Percentiles rank a stretch among this genome's conserved stretches.
Conservation (phyloP, 257 asterid species). For the Phtheirospermum japonicum region DNA sequence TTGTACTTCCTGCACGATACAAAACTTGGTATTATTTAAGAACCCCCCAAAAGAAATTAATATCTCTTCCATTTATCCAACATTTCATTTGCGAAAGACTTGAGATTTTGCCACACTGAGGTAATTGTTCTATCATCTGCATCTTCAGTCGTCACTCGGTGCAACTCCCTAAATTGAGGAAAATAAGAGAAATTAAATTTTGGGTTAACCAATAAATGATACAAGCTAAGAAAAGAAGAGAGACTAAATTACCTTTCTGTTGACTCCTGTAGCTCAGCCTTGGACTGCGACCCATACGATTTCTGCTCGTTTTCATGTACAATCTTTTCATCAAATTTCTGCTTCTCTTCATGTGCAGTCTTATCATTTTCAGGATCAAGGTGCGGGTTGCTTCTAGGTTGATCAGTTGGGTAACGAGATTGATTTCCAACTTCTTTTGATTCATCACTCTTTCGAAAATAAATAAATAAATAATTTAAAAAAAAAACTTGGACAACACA, state of each 20-base stretch:
- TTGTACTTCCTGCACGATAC: conserved; percentile 6
- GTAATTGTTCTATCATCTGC: conserved; percentile 38
- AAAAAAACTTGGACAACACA: conserved; percentile 16
- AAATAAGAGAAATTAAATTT: conserved; percentile 1
- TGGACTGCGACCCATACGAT: conserved; percentile 27
- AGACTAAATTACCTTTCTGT: conserved; percentile 42
- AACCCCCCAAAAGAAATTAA: conserved; percentile 26
- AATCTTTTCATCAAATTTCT: conserved; percentile 30
- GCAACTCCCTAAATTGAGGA: conserved; percentile 37
- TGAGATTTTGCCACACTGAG: conserved; percentile 67
- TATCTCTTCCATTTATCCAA: conserved; percentile 54
- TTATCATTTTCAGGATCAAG: conserved; percentile 34
- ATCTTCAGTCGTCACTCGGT: conserved; percentile 36
- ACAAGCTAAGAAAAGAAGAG: background rate
- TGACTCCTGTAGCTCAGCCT: conserved; percentile 38
- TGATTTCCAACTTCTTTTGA: conserved; percentile 30
- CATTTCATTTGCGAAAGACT: conserved; percentile 73
- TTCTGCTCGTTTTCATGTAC: conserved; percentile 23
- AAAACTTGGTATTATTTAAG: conserved; percentile 5
- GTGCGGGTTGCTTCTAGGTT: conserved; percentile 27
- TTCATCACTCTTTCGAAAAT: conserved; percentile 35
- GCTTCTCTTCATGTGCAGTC: conserved; percentile 25
- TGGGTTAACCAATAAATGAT: background rate
- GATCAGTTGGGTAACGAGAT: conserved; percentile 22
- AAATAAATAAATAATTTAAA: conserved; percentile 7